Evolutionary conservation across 805 yeast species (phyloP).

Genomic region (Teunomyces atbi): DNA sequence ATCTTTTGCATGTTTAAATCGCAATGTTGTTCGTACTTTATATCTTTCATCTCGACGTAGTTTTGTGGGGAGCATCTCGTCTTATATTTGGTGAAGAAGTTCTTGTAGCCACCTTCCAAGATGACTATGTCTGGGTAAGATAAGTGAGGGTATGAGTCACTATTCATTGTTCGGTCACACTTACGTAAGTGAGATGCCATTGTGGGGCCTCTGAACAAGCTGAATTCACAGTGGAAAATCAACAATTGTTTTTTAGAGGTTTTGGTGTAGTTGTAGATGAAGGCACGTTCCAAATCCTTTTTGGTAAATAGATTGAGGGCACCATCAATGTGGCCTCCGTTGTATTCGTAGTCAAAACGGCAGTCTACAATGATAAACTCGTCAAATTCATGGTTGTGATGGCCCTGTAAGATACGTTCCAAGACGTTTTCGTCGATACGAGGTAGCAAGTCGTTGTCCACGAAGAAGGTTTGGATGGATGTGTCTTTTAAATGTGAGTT

Average conservation of each 20-base stretch:
- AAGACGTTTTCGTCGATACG: conserved; percentile 61
- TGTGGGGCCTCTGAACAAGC: conserved; percentile 89
- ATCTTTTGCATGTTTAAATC: conserved; percentile 46
- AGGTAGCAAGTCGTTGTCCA: conserved; percentile 60
- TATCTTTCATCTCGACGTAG: conserved; percentile 79
- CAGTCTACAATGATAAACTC: conserved; percentile 73
- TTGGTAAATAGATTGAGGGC: conserved; percentile 78
- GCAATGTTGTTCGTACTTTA: conserved; percentile 36
- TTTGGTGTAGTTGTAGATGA: conserved; percentile 27
- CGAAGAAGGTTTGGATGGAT: conserved; percentile 27
- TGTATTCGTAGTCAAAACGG: conserved; percentile 86
- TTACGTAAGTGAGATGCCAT: conserved; percentile 85
- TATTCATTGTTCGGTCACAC: conserved; percentile 73
- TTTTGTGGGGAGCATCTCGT: conserved; percentile 69
- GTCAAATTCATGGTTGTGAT: conserved; percentile 48
- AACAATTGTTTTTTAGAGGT: conserved; percentile 45
- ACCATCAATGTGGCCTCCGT: conserved; percentile 88
- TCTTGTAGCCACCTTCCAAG: conserved; percentile 87
- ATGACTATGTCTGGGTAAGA: conserved; percentile 87
- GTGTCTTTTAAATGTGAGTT: conserved; percentile 32
- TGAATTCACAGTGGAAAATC: conserved; percentile 93
- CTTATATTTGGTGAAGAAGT: conserved; percentile 61
- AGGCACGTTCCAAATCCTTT: conserved; percentile 59
- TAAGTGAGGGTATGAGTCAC: conserved; percentile 74
- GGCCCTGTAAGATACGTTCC: conserved; percentile 57